A percentile compares a stretch with the other conserved stretches of the same genome.
Evolutionary conservation across 2,329 filamentous ascomycete species (phyloP).

Genomic region (Aspergillus sp.): DNA sequence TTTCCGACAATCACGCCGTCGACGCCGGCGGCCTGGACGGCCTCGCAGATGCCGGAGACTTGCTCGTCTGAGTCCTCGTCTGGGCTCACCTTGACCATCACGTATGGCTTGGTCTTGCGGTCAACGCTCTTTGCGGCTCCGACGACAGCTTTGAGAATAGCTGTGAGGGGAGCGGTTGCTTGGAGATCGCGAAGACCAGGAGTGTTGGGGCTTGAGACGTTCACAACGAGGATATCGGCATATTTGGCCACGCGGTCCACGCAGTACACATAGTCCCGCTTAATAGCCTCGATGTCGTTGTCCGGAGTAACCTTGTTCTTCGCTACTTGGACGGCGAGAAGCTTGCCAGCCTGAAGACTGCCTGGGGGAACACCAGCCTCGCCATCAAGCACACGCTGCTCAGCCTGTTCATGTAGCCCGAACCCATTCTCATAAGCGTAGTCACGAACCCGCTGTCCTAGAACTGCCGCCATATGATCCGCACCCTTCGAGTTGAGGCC

Average conservation of each 20-base stretch:
- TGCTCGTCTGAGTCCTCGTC: slow-evolving; percentile 88
- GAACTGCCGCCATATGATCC: slow-evolving; percentile 77
- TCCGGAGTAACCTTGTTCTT: slow-evolving; percentile 96
- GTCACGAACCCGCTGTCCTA: slow-evolving; percentile 76
- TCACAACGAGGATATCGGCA: slow-evolving; percentile 95
- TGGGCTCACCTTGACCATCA: slow-evolving; percentile 98
- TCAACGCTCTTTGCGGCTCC: slow-evolving; percentile 71
- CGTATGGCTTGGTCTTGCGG: slow-evolving; percentile 72
- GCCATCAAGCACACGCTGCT: slow-evolving; percentile 76
- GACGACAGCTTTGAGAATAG: slow-evolving; percentile 81
- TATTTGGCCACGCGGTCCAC: slow-evolving; percentile 82
- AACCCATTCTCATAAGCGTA: slow-evolving; percentile 75
- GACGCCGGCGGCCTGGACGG: slow-evolving; percentile 80
- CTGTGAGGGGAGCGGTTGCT: slow-evolving; percentile 78
- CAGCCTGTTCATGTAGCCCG: slow-evolving; percentile 64
- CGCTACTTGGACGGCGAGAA: slow-evolving; percentile 89
- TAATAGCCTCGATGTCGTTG: slow-evolving; percentile 79
- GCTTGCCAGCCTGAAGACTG: slow-evolving; percentile 73
- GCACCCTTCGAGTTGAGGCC: slow-evolving; percentile 92
- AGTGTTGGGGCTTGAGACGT: slow-evolving; percentile 96
- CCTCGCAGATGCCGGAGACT: slow-evolving; percentile 84
- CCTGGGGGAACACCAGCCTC: slow-evolving; percentile 78
- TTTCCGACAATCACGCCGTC: slow-evolving; percentile 97
- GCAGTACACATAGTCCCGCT: slow-evolving; percentile 82
- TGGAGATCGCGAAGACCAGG: slow-evolving; percentile 88